phyloP scores from a whole-genome alignment of 2,329 filamentous ascomycete genomes.

The Xylariales sp. region DNA sequence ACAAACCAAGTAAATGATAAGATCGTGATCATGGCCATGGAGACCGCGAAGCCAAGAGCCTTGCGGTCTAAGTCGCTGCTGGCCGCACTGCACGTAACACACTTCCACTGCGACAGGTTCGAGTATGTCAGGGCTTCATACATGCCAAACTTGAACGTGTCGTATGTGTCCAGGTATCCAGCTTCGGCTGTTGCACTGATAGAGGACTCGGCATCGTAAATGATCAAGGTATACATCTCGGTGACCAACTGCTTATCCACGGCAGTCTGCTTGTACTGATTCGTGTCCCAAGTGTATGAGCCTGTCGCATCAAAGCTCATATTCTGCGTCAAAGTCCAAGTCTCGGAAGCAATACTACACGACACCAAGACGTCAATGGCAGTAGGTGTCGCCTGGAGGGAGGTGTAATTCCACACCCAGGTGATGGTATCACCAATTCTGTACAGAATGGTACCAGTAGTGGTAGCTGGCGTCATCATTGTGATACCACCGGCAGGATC shows the following conservation, averaged over 20 bases:
- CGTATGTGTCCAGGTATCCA: constrained; percentile 50
- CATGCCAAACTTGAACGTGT: constrained; percentile 52
- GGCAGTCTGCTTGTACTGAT: constrained; percentile 40
- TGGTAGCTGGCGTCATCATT: constrained; percentile 47
- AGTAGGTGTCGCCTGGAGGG: constrained; percentile 51
- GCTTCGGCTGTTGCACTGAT: constrained; percentile 46
- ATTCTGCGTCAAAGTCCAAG: constrained; percentile 60
- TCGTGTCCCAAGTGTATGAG: constrained; percentile 56
- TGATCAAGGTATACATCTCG: constrained; percentile 56
- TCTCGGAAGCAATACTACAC: constrained; percentile 45
- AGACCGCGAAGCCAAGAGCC: constrained; percentile 44
- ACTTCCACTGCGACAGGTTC: constrained; percentile 48
- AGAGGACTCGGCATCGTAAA: constrained; percentile 53
- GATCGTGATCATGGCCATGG: constrained; percentile 53
- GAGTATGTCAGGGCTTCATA: constrained; percentile 50
- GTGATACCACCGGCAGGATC: constrained; percentile 47
- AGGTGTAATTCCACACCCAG: constrained; percentile 64
- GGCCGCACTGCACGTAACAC: constrained; percentile 54
- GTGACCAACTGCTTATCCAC: constrained; percentile 43
- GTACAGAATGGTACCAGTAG: constrained; percentile 45
- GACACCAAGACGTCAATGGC: constrained; percentile 57
- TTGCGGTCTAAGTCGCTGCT: constrained; percentile 40
- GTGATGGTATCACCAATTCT: constrained; percentile 57
- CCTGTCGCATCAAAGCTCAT: constrained; percentile 52
- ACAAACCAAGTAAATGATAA: constrained; percentile 63